A percentile compares a stretch with the other conserved stretches of the same genome.
phyloP scores from a whole-genome alignment of 768 basidiomycete species.

The Macrolepiota albuminosa region DNA sequence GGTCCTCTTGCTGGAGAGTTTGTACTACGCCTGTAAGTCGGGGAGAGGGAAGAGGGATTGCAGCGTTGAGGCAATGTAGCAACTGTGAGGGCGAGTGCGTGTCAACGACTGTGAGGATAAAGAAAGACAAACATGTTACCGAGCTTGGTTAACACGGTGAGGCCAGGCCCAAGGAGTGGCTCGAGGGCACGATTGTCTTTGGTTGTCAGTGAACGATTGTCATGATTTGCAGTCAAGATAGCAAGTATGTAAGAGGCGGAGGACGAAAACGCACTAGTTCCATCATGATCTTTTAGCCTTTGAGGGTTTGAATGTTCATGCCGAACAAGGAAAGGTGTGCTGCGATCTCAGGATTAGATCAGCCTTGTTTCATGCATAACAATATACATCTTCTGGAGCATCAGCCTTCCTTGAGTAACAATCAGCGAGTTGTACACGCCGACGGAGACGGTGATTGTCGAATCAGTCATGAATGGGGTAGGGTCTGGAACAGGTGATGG shows the following conservation, averaged over 20 bases:
- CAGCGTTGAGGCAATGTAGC: conserved; percentile 94
- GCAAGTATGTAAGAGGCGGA: background rate
- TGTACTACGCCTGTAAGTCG: conserved; percentile 44
- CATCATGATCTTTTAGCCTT: conserved; percentile 93
- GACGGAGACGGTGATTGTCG: too few species aligned
- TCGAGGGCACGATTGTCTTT: conserved; percentile 85
- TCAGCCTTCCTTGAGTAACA: background rate
- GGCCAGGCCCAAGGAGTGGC: conserved; percentile 82
- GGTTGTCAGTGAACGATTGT: conserved; percentile 88
- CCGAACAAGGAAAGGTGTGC: conserved; percentile 78
- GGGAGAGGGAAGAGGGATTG: conserved; percentile 83
- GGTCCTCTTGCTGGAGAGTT: background rate
- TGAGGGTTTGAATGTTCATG: conserved; percentile 74
- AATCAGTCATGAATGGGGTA: too few species aligned
- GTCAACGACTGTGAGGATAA: background rate
- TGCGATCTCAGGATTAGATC: conserved; percentile 12
- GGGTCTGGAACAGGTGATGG: too few species aligned
- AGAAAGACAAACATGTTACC: conserved; percentile 62
- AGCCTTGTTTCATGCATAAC: conserved; percentile 46
- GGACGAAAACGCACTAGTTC: conserved; percentile 60
- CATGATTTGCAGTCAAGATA: conserved; percentile 71
- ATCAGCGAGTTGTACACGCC: too few species aligned
- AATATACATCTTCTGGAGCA: too few species aligned
- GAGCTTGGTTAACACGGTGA: conserved; percentile 88
- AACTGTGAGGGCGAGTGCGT: conserved; percentile 41